Conservation (phyloP, 257 asterid species). For the Solanum sitiens region DNA sequence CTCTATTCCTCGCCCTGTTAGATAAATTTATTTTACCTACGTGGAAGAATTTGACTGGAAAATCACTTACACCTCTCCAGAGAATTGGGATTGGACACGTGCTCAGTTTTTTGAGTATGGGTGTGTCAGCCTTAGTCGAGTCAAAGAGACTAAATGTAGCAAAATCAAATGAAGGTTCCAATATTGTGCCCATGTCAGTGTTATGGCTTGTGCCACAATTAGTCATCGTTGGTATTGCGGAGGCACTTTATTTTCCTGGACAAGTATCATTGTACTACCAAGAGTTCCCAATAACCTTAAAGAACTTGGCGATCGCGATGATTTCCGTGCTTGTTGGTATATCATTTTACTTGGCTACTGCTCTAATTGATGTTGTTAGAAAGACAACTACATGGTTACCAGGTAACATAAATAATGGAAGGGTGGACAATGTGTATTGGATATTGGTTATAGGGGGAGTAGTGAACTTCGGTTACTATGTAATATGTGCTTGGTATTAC, state of each 20-base stretch:
- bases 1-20: neutral
- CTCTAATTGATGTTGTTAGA: slow-evolving; percentile 1
- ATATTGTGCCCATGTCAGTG: slow-evolving; percentile 25
- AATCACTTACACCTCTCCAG: slow-evolving; percentile 6
- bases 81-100: slow-evolving; percentile 11
- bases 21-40: neutral
- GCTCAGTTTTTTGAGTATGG: slow-evolving; percentile 28
- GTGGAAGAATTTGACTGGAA: neutral
- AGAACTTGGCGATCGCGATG: slow-evolving; percentile 45
- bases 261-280: slow-evolving; percentile 45
- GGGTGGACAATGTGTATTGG: slow-evolving; percentile 21
- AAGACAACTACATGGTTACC: slow-evolving; percentile 12
- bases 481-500: neutral
- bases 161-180: neutral
- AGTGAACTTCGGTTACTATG: slow-evolving; percentile 6
- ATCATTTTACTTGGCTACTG: slow-evolving; percentile 2
- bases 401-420: slow-evolving; percentile 13
- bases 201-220: slow-evolving; percentile 45
- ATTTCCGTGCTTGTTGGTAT: slow-evolving; percentile 35
- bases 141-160: slow-evolving; percentile 28
- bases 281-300: slow-evolving; percentile 44
- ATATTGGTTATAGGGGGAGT: neutral
- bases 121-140: slow-evolving; percentile 41
- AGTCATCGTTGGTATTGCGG: slow-evolving; percentile 34
- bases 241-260: slow-evolving; percentile 52